Conservation (phyloP, 768 basidiomycete species). For the Suillus occidentalis region DNA sequence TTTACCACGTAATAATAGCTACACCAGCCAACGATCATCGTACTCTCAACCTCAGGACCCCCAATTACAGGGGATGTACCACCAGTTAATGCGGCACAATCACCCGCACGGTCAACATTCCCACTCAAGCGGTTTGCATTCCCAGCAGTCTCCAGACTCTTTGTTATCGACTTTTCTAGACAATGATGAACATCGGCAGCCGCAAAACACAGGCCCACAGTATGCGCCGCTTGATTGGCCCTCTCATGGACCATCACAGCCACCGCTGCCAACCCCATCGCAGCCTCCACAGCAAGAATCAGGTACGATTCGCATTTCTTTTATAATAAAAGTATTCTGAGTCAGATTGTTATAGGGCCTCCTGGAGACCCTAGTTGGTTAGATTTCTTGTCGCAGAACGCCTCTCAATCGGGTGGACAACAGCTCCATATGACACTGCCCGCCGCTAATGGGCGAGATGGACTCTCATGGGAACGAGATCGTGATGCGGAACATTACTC, state of each 20-base stretch:
- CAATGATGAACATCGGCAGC: constrained; percentile 26
- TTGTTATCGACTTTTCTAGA: constrained; percentile 33
- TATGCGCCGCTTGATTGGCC: constrained; percentile 34
- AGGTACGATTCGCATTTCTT: constrained; percentile 13
- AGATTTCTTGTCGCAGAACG: constrained; percentile 31
- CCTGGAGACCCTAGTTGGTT: constrained; percentile 34
- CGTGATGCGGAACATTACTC: constrained; percentile 29
- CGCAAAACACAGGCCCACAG: constrained; percentile 23
- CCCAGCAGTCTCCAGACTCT: constrained; percentile 25
- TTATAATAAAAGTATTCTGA: constrained; percentile 1
- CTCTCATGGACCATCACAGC: constrained; percentile 29
- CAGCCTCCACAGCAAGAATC: constrained; percentile 25
- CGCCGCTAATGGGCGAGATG: constrained; percentile 23
- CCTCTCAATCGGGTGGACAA: constrained; percentile 25
- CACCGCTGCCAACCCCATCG: constrained; percentile 10
- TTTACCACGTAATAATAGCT: constrained; percentile 24
- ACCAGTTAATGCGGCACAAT: constrained; percentile 28
- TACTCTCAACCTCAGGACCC: constrained; percentile 29
- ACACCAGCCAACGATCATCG: constrained; percentile 26
- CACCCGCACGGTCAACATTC: constrained; percentile 19
- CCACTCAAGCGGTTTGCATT: constrained; percentile 16
- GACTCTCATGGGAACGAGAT: constrained; percentile 33
- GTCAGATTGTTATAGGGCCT: constrained; percentile 16
- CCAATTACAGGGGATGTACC: constrained; percentile 32
- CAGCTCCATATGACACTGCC: constrained; percentile 32